These are phyloP conservation scores for Dunaliella sp. DNA, from an alignment of 139 green algal genomes.

Conservation along the genomic window DNA sequence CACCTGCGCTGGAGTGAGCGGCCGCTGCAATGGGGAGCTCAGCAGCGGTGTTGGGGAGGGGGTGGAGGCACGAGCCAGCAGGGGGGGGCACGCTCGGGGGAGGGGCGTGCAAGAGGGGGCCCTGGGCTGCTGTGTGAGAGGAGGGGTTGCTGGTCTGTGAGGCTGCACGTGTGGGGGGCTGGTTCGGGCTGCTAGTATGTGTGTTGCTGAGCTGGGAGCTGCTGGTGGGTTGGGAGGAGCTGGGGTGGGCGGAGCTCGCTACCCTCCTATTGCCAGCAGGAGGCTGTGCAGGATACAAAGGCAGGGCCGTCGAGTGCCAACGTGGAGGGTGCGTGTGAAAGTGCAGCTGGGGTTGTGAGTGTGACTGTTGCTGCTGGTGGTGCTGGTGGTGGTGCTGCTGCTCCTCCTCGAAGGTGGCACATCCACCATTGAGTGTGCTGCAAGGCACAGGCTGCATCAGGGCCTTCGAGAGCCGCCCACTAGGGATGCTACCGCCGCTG, in stretches of 20 bases:
- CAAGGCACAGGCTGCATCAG: neutral
- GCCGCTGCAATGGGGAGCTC: too few species aligned
- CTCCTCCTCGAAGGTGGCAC: neutral
- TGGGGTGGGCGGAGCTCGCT: neutral
- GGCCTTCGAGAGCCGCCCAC: too few species aligned
- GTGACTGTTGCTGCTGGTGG: neutral
- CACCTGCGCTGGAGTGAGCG: too few species aligned
- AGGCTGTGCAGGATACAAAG: neutral
- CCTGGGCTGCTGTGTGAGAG: neutral
- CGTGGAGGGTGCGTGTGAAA: neutral
- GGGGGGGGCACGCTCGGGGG: too few species aligned
- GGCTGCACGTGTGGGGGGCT: neutral
- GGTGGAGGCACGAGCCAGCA: too few species aligned
- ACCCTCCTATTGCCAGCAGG: too few species aligned
- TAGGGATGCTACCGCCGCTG: neutral
- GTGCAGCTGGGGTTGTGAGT: neutral
- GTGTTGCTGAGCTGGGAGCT: neutral
- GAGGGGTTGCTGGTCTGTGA: neutral
- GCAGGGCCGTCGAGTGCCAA: neutral
- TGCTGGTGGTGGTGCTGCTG: neutral
- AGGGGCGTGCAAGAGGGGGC: too few species aligned
- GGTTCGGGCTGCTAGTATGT: neutral
- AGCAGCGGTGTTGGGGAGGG: too few species aligned
- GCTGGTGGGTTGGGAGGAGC: neutral
- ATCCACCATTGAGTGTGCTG: neutral